Conservation (phyloP, 768 basidiomycete species). For the Mrakia blollopis region DNA sequence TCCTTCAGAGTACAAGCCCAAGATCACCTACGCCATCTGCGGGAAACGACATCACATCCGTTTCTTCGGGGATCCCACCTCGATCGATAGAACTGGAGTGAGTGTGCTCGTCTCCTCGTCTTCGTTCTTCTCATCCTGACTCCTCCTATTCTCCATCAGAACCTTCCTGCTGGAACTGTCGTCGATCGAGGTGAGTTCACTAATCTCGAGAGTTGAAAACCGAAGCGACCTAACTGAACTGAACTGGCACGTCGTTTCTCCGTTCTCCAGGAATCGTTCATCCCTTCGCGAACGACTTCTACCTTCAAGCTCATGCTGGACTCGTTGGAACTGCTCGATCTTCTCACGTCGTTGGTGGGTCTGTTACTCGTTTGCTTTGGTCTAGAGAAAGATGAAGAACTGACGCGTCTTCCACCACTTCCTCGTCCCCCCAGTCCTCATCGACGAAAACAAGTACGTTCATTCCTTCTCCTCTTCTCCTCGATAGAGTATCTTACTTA, state of each 20-base stretch:
- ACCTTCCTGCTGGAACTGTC: slow-evolving; percentile 15
- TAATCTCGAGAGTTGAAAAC: too few species aligned
- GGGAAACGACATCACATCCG: slow-evolving; percentile 38
- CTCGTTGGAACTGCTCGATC: slow-evolving; percentile 35
- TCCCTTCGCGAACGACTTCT: slow-evolving; percentile 27
- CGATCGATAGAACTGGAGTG: slow-evolving; percentile 2
- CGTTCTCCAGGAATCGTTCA: neutral
- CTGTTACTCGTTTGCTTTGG: neutral
- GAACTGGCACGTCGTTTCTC: neutral
- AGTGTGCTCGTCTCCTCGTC: neutral
- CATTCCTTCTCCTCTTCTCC: neutral
- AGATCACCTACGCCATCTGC: slow-evolving; percentile 42
- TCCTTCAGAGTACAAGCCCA: slow-evolving; percentile 40
- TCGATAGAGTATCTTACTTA: neutral
- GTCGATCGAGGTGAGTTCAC: neutral
- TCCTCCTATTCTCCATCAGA: neutral
- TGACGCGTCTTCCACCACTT: neutral
- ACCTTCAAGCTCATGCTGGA: slow-evolving; percentile 35
- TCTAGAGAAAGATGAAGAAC: neutral
- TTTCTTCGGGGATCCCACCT: neutral
- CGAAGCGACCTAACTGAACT: neutral
- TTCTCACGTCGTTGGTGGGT: slow-evolving; percentile 32
- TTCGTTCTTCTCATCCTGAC: neutral
- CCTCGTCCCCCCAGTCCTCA: slow-evolving; percentile 23
- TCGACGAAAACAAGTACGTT: slow-evolving; percentile 13